Evolutionary conservation across 139 green algal species (phyloP), one percentile per base, ranked within the genome.

Genomic region (Nannochloris sp.): DNA sequence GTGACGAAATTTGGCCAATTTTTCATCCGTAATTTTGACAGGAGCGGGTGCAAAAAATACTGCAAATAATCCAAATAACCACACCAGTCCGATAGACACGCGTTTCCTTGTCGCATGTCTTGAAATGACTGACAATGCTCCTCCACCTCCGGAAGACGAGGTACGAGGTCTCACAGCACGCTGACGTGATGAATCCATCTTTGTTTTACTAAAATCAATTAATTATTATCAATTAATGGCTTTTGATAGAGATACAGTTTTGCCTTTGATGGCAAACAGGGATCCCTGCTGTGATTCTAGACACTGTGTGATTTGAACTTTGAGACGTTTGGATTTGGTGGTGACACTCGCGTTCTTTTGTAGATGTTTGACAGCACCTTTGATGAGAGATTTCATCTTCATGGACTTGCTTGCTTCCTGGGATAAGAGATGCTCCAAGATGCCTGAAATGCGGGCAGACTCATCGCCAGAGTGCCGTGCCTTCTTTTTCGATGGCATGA

Each of bases 41-140:
- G 72, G 72, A 16, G 75, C 62, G 6, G 68, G 69, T 17, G 76
- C 69, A 23, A 76, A 48, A n/a, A 82, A 77, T 9, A 75, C 66
- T 8, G 65, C 55, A 43, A 77, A 82, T 17, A 82, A 29, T 3
- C 76, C 76, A 49, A 82, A 73, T 5, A 78, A 36, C 68, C 74
- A 82, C 3, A 82, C 29, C 4, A 61, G 3, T 3, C 69, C 16
- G 14, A 68, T 59, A 37, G n/a, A 30, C 14, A 59, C 23, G 12
- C 50, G 12, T 23, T 59, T 59, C 12, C 6, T 20, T 14, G 50
- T 59, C 17, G 23, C 23, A 5, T 53, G 46, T 53, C 46, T 53
- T 17, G 29, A 29, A 26, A 58, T 43, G 43, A 28, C 20, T 49
- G 45, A 33, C 23, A 40, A 5, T 11, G 6, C 11, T 36, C 43